These are phyloP conservation scores for Pyrrhoderma lamaoense DNA, from an alignment of 1,284 basidiomycete species.

Conservation along the genomic window DNA sequence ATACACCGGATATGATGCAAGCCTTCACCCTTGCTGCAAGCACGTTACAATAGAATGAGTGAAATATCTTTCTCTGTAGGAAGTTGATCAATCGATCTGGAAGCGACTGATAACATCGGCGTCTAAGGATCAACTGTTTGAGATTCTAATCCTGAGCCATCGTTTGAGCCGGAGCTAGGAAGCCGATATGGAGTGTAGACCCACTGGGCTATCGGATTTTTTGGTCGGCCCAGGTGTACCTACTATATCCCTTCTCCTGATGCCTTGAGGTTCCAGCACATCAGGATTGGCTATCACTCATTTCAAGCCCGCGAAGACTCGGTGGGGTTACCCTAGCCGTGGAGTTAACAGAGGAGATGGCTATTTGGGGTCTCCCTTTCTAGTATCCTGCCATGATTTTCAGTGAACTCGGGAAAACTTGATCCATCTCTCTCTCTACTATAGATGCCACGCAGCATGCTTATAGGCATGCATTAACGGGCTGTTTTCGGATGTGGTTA, in stretches of 20 bases:
- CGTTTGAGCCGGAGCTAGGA: slow-evolving; percentile 3
- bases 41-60: slow-evolving; percentile 16
- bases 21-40: slow-evolving; percentile 15
- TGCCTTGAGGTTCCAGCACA: slow-evolving; percentile 9
- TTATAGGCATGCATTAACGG: slow-evolving; percentile 11
- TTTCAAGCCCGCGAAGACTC: slow-evolving; percentile 1
- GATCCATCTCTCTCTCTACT: neutral
- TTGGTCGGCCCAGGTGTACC: neutral
- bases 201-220: slow-evolving; percentile 7
- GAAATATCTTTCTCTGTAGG: slow-evolving; percentile 7
- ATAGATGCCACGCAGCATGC: slow-evolving; percentile 12
- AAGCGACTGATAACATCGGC: slow-evolving; percentile 14
- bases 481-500: slow-evolving; percentile 15
- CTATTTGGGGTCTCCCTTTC: slow-evolving; percentile 9
- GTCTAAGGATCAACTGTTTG: neutral
- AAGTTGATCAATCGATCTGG: slow-evolving; percentile 18
- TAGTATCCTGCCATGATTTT: slow-evolving; percentile 3
- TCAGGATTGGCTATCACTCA: slow-evolving; percentile 7
- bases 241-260: slow-evolving; percentile 1
- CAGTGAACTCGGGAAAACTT: slow-evolving; percentile 5
- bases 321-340: neutral
- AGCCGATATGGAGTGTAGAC: neutral
- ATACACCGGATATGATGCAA: slow-evolving; percentile 6
- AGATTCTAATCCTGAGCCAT: slow-evolving; percentile 10
- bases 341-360: slow-evolving; percentile 7